Percentiles rank a stretch among this genome's conserved stretches.
Conservation (phyloP, 495 filamentous ascomycete species). For the Parachaetomium inaequale region DNA sequence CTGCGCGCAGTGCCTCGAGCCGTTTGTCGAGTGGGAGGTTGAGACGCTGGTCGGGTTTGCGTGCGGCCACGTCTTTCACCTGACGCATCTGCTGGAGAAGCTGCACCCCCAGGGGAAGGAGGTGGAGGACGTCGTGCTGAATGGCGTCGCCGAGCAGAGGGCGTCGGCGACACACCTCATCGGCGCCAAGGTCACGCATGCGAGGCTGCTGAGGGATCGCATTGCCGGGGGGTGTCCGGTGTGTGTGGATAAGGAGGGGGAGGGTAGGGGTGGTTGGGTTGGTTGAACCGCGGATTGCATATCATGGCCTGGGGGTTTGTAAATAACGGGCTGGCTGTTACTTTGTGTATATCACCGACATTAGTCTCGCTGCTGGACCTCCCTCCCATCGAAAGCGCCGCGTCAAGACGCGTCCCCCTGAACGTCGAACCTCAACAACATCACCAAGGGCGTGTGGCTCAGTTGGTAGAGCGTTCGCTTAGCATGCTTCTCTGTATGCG, state of each 20-base stretch:
- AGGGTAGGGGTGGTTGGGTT: background rate
- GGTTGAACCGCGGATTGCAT: background rate
- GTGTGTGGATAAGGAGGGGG: conserved; percentile 39
- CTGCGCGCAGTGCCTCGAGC: conserved; percentile 61
- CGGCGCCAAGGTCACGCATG: conserved; percentile 85
- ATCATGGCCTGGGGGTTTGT: background rate
- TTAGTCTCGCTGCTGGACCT: background rate
- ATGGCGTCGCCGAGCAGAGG: conserved; percentile 16
- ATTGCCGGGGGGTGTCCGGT: conserved; percentile 69
- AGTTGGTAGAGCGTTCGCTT: conserved; percentile 31
- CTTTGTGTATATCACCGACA: background rate
- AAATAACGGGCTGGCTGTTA: background rate
- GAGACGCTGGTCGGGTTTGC: conserved; percentile 86
- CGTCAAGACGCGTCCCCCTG: background rate
- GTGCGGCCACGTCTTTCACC: conserved; percentile 88
- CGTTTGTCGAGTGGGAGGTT: conserved; percentile 58
- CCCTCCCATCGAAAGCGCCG: background rate
- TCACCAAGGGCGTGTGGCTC: conserved; percentile 26
- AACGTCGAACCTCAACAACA: background rate
- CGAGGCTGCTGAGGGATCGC: conserved; percentile 68
- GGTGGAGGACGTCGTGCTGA: conserved; percentile 26
- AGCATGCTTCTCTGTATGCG: conserved; percentile 21
- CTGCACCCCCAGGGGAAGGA: conserved; percentile 39
- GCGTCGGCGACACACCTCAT: conserved; percentile 43
- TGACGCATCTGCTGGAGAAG: conserved; percentile 66